Percentiles rank a stretch among this genome's conserved stretches.
These are phyloP conservation scores for Setomelanomma holmii DNA, from an alignment of 2,329 filamentous ascomycete species.

Conservation along the genomic window DNA sequence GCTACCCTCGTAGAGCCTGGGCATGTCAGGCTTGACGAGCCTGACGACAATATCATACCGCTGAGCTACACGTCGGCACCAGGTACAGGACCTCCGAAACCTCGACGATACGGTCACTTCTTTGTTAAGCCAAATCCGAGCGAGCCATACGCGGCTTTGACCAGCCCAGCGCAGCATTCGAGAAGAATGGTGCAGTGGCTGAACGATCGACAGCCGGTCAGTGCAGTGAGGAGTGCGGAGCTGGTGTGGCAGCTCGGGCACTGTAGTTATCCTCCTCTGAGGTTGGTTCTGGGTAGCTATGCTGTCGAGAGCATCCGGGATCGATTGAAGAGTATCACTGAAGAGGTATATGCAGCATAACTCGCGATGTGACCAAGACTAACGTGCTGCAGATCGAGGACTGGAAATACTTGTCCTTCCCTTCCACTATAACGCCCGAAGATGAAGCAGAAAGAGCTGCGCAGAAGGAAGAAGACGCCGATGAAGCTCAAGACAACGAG, in stretches of 20 bases:
- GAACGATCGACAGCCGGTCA: conserved; percentile 88
- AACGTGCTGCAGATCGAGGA: conserved; percentile 30
- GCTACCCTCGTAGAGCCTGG: conserved; percentile 92
- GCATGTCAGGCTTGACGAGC: conserved; percentile 85
- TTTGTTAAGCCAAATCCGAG: conserved; percentile 80
- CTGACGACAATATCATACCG: conserved; percentile 56
- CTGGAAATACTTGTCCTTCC: conserved; percentile 36
- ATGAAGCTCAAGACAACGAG: conserved; percentile 28
- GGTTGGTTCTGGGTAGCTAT: conserved; percentile 88
- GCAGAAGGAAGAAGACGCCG: conserved; percentile 28
- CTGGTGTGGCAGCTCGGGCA: conserved; percentile 93
- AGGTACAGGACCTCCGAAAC: conserved; percentile 44
- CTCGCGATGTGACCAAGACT: background rate
- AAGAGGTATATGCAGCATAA: conserved; percentile 69
- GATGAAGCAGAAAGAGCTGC: conserved; percentile 21
- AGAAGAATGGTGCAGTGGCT: conserved; percentile 94
- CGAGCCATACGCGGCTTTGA: conserved; percentile 78
- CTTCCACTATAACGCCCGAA: conserved; percentile 25
- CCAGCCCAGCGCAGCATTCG: conserved; percentile 85
- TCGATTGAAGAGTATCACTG: conserved; percentile 85
- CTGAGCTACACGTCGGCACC: conserved; percentile 31
- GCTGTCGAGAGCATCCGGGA: conserved; percentile 96
- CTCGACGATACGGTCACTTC: conserved; percentile 91
- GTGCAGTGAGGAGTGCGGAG: conserved; percentile 90
- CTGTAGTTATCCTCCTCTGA: conserved; percentile 88